Evolutionary conservation across 768 basidiomycete species (phyloP).

Genomic region (Suillus tomentosus): DNA sequence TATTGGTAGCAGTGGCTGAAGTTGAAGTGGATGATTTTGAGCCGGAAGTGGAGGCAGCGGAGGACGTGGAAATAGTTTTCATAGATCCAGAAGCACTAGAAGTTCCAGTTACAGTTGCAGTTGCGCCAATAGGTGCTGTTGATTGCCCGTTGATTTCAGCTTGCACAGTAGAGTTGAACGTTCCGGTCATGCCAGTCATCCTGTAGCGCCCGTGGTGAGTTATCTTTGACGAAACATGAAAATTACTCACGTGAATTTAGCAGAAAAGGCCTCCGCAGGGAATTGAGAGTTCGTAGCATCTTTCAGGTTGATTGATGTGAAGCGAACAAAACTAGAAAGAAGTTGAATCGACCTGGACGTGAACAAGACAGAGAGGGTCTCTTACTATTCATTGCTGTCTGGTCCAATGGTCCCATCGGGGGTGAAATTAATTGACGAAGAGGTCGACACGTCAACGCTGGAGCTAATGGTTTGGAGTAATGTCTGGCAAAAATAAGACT

Average conservation of each 20-base stretch:
- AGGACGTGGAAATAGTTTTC: background rate
- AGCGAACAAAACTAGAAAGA: conserved; percentile 68
- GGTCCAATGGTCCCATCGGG: conserved; percentile 56
- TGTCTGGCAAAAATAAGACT: conserved; percentile 44
- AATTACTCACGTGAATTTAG: conserved; percentile 67
- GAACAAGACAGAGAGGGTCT: background rate
- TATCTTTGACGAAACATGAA: background rate
- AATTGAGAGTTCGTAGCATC: conserved; percentile 54
- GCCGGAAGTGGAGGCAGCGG: background rate
- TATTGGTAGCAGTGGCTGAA: conserved; percentile 14
- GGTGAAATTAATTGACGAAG: conserved; percentile 50
- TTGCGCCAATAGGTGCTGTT: conserved; percentile 54
- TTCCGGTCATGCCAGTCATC: conserved; percentile 69
- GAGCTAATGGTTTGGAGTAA: conserved; percentile 51
- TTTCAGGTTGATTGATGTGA: conserved; percentile 59
- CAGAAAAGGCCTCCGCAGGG: conserved; percentile 72
- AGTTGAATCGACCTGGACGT: background rate
- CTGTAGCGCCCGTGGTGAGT: conserved; percentile 37
- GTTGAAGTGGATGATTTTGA: conserved; percentile 9
- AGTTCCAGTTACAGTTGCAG: conserved; percentile 34
- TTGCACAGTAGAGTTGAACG: conserved; percentile 57
- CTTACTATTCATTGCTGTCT: conserved; percentile 57
- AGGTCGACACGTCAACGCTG: conserved; percentile 54
- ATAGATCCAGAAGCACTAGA: conserved; percentile 22
- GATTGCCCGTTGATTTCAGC: conserved; percentile 63